phyloP scores from a whole-genome alignment of 1,284 basidiomycete genomes.

The Omphalotus olearius region DNA sequence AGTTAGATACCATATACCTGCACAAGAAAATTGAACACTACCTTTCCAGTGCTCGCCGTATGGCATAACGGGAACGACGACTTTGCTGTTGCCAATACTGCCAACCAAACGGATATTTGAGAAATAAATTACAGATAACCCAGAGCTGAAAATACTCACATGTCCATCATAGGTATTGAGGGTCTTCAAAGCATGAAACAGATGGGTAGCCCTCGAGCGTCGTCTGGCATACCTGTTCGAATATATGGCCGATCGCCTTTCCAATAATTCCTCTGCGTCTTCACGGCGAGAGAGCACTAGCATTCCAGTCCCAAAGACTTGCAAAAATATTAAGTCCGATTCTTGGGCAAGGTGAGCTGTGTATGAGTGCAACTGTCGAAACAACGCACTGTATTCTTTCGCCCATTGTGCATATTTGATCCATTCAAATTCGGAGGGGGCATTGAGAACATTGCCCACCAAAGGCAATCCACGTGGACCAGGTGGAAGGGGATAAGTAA shows the following conservation, averaged over 20 bases:
- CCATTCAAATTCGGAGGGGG: constrained; percentile 14
- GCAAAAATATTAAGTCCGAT: constrained; percentile 7
- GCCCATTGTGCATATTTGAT: constrained; percentile 9
- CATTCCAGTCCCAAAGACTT: background rate
- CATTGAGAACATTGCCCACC: constrained; percentile 14
- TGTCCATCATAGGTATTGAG: background rate
- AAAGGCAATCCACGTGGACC: constrained; percentile 15
- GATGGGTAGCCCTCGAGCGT: too few relatives aligned
- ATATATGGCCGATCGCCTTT: background rate
- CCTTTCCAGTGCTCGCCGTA: background rate
- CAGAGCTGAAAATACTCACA: background rate
- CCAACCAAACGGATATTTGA: background rate
- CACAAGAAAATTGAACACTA: background rate
- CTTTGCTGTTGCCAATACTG: background rate
- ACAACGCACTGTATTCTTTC: constrained; percentile 7
- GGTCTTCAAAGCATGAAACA: background rate
- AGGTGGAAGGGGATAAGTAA: constrained; percentile 13
- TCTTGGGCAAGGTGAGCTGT: constrained; percentile 1
- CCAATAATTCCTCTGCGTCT: background rate
- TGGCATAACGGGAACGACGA: background rate
- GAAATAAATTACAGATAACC: background rate
- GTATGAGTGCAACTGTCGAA: background rate
- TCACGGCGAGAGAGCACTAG: background rate
- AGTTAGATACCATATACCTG: background rate
- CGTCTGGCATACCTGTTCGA: background rate